These are phyloP conservation scores for Penicillium sp. DNA, from an alignment of 2,329 filamentous ascomycete species.

Conservation along the genomic window DNA sequence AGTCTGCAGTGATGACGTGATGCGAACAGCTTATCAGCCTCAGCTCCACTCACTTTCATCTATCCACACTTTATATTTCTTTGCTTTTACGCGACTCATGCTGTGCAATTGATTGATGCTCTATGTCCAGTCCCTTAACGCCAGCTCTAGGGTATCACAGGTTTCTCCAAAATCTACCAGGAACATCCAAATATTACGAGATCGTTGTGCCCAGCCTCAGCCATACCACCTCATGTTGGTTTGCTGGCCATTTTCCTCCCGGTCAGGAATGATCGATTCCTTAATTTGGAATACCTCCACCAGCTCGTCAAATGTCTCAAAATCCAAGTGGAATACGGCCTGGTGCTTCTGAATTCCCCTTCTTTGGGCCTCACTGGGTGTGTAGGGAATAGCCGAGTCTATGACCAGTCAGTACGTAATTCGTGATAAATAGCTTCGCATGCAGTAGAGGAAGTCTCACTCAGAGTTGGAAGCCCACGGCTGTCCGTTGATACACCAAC, in stretches of 20 bases:
- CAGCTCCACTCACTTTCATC: too few relatives aligned
- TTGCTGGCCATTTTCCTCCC: slow-evolving; percentile 53
- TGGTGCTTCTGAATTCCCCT: slow-evolving; percentile 66
- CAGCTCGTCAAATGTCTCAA: slow-evolving; percentile 72
- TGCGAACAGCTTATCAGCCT: too few relatives aligned
- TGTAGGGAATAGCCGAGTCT: slow-evolving; percentile 44
- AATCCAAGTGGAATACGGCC: slow-evolving; percentile 82
- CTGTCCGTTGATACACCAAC: slow-evolving; percentile 69
- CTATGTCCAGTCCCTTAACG: too few relatives aligned
- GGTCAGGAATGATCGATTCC: slow-evolving; percentile 79
- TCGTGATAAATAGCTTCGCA: too few relatives aligned
- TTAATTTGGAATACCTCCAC: slow-evolving; percentile 69
- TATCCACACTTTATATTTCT: too few relatives aligned
- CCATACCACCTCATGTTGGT: slow-evolving; percentile 60
- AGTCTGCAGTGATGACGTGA: too few relatives aligned
- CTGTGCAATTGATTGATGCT: too few relatives aligned
- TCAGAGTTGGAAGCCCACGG: slow-evolving; percentile 67
- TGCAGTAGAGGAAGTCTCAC: too few relatives aligned
- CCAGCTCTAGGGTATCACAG: background rate
- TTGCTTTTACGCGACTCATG: too few relatives aligned
- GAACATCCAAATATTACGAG: background rate
- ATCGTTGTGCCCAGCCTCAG: background rate
- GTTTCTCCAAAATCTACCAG: too few relatives aligned
- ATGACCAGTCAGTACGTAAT: slow-evolving; percentile 18
- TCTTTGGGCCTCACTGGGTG: slow-evolving; percentile 45